Evolutionary conservation across 164 flowering plant genomes (phyloP).

Genomic region (Santalum album): DNA sequence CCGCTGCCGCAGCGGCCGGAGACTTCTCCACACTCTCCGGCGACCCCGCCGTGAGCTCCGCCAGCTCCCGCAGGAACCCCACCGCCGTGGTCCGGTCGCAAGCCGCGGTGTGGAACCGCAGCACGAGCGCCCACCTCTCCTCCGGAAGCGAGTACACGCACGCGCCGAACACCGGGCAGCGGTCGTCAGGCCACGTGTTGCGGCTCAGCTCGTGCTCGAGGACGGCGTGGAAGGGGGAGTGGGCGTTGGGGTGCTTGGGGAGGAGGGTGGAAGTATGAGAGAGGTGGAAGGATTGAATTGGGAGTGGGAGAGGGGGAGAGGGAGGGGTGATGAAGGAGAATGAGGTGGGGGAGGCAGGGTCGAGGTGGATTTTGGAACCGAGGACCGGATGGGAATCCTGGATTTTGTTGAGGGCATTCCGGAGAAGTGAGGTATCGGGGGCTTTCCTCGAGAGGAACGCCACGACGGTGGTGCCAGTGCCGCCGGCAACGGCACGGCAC

Average conservation of each 20-base stretch:
- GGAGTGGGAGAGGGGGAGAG: slow-evolving; percentile 21
- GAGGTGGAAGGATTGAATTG: slow-evolving; percentile 33
- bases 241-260: too few species aligned
- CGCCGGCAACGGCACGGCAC: slow-evolving; percentile 67
- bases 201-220: slow-evolving; percentile 63
- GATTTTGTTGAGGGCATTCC: slow-evolving; percentile 47
- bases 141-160: slow-evolving; percentile 27
- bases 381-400: slow-evolving; percentile 69
- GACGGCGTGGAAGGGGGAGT: slow-evolving; percentile 37
- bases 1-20: slow-evolving; percentile 6
- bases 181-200: slow-evolving; percentile 40
- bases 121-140: slow-evolving; percentile 37
- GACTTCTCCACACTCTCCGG: slow-evolving; percentile 5
- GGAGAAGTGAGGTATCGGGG: slow-evolving; percentile 31
- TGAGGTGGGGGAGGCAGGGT: slow-evolving; percentile 12
- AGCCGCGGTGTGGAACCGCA: slow-evolving; percentile 57
- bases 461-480: slow-evolving; percentile 81
- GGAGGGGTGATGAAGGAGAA: slow-evolving; percentile 36
- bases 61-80: slow-evolving; percentile 35
- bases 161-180: slow-evolving; percentile 12
- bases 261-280: slow-evolving; percentile 24
- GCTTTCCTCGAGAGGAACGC: slow-evolving; percentile 47
- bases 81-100: slow-evolving; percentile 74
- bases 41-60: slow-evolving; percentile 17
- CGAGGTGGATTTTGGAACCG: slow-evolving; percentile 43